Evolutionary conservation across 148 eudicot species (phyloP).

Genomic region (Rhododendron williamsianum): DNA sequence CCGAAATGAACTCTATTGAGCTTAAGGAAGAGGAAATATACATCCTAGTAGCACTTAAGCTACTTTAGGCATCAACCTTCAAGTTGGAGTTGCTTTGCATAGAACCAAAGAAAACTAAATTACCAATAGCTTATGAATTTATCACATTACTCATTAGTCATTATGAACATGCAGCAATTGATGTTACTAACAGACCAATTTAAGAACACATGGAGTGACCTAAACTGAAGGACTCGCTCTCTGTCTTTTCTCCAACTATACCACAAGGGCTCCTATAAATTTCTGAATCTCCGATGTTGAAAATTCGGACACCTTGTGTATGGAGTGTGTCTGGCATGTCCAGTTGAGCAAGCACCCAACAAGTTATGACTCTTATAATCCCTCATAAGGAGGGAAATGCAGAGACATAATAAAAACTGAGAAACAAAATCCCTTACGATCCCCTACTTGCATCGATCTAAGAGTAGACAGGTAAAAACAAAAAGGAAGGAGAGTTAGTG

Average conservation of each 20-base stretch:
- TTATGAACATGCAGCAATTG: no score
- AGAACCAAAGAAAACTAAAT: not conserved
- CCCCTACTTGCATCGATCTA: not conserved
- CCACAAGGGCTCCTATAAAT: not conserved
- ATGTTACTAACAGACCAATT: not conserved
- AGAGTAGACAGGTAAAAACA: not conserved
- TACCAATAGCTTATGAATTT: not conserved
- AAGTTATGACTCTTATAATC: not conserved
- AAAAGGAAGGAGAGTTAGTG: not conserved
- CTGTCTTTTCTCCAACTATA: not conserved
- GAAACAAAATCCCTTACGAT: not conserved
- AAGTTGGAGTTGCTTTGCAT: not conserved
- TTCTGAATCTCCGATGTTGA: not conserved
- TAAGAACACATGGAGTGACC: not conserved
- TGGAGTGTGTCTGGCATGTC: not conserved
- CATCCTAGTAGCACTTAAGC: not conserved
- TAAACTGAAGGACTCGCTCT: not conserved
- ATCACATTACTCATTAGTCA: not conserved
- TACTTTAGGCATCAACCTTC: not conserved
- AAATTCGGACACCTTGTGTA: not conserved
- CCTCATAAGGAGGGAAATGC: not conserved
- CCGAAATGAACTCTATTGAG: not conserved
- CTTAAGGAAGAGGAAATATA: not conserved
- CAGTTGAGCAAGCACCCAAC: not conserved
- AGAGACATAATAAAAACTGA: not conserved